These are phyloP conservation scores for Arabidopsis arenosa DNA, from an alignment of 345 rosid genomes.

Conservation along the genomic window DNA sequence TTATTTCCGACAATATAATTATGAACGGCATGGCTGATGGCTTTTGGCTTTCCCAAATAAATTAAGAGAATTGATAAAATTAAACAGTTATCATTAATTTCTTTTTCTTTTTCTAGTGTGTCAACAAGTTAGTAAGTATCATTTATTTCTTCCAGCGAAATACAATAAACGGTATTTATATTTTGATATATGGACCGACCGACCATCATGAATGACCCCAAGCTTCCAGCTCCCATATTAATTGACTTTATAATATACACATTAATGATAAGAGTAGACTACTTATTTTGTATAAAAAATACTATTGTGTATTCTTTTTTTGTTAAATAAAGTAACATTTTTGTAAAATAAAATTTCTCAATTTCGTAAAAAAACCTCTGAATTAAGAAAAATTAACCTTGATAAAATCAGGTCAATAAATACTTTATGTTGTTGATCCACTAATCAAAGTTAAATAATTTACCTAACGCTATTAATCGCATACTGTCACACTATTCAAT, in stretches of 20 bases:
- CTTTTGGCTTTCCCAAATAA: conserved; percentile 27
- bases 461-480: no score
- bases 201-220: conserved; percentile 20
- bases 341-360: no score
- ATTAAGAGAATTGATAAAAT: neutral
- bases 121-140: conserved; percentile 5
- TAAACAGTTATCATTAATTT: neutral
- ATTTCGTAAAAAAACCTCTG: neutral
- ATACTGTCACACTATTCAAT: no score
- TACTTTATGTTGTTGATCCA: neutral
- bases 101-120: neutral
- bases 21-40: conserved; percentile 35
- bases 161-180: conserved; percentile 16
- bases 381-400: neutral
- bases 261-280: neutral
- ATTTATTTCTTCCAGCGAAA: conserved; percentile 37
- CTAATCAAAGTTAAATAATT: neutral
- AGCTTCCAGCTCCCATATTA: conserved; percentile 30
- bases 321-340: no score
- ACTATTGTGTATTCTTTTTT: neutral
- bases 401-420: neutral
- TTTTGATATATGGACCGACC: conserved; percentile 30
- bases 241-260: neutral
- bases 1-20: conserved; percentile 30
- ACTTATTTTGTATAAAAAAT: no score